Base-by-base conservation (phyloP, 148 eudicot genomes). In the Rhododendron simsii region DNA sequence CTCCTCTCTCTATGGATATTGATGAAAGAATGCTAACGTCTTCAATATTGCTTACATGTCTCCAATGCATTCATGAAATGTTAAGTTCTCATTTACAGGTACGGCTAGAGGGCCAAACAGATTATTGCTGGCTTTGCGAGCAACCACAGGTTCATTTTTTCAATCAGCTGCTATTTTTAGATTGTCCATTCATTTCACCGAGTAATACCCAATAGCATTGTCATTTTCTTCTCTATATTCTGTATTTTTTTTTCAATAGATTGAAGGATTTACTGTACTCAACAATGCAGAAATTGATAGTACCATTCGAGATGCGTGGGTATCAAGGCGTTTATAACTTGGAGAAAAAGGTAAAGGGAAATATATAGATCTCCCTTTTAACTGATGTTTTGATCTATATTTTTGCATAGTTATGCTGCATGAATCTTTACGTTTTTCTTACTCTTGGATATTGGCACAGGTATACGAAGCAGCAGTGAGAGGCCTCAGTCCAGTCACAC, bases 221-320 rank as follows among this genome's bases (percentile, higher is more conserved):
- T 73, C 10, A 13, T 28, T 80, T 37, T 48, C 44, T 65, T 2
- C 48, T 18, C 78, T 35, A 0, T 37, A 1, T 5, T 61, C 13
- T 39, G 35, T 20, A 1, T 2, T 28, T 35, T 86, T 26, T 35
- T 86, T 73, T 73, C 33, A 59, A 15, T 41, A 69, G 16, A 59
- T 16, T 81, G 86, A 20, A 78, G 28, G 26, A 41, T 83, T 55
- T 78, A 20, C n/a, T 84, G 80, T 53, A 11, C 26, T 51, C 3
- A 6, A 74, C 82, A 30, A 78, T 91, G 89, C 93, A 94, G 96
- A 93, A 87, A 87, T 84, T 94, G 86, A 73, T 86, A 28, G 87
- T 91, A 76, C 96, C 96, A 80, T 87, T 94, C 45, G 94, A 94
- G 82, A 94, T 92, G 96, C 92, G 96, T 35, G 96, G 96, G 18